A percentile compares a stretch with the other conserved stretches of the same genome.
phyloP scores from a whole-genome alignment of 139 green algal genomes.

The Chlamydomonas incerta region DNA sequence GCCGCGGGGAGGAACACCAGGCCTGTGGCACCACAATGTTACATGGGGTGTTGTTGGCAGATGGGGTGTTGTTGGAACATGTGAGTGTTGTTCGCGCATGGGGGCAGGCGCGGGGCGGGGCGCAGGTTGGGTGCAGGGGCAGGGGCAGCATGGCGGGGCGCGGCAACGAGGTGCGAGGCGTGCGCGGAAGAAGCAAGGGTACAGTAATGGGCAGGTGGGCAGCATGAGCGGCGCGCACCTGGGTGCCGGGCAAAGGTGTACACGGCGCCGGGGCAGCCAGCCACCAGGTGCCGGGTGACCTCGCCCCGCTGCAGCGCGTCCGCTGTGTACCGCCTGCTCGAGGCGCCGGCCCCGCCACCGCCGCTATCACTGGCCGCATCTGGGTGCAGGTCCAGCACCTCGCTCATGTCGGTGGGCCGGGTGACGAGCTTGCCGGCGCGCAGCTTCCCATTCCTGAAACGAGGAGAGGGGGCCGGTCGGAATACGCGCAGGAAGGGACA shows the following conservation, averaged over 20 bases:
- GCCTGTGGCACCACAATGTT: constrained; percentile 46
- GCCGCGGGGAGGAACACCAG: constrained; percentile 64
- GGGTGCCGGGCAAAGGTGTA: constrained; percentile 28
- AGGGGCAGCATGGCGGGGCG: too few species aligned
- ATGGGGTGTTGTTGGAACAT: too few species aligned
- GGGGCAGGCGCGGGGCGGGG: too few species aligned
- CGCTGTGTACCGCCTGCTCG: not conserved
- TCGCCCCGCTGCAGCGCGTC: not conserved
- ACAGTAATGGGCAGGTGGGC: too few species aligned
- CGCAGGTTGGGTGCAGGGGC: too few species aligned
- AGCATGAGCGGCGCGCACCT: too few species aligned
- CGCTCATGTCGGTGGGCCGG: constrained; percentile 58
- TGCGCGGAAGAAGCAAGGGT: too few species aligned
- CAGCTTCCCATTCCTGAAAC: constrained; percentile 56
- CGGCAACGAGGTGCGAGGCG: too few species aligned
- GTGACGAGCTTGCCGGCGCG: constrained; percentile 34
- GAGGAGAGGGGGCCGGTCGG: too few species aligned
- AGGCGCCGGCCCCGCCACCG: not conserved
- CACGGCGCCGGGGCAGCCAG: not conserved
- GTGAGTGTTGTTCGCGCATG: too few species aligned
- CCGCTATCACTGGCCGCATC: not conserved
- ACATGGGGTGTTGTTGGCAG: too few species aligned
- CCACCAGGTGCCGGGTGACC: not conserved
- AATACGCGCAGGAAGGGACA: too few species aligned
- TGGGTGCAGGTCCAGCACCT: constrained; percentile 58